These are phyloP conservation scores for Oryza meridionalis DNA, from an alignment of 176 grass and related monocot species.

Conservation along the genomic window DNA sequence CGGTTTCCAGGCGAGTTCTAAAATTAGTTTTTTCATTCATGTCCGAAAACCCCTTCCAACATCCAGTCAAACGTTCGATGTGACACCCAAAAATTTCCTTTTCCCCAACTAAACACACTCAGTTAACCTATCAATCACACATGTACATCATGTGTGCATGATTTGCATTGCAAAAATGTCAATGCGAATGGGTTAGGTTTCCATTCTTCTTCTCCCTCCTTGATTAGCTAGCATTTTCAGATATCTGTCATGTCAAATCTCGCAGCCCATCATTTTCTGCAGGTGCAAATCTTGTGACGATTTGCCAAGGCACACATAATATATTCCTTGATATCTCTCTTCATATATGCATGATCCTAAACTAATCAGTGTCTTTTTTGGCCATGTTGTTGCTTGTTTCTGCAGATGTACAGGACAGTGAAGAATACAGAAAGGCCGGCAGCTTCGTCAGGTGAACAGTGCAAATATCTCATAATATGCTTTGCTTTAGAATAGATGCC, in stretches of 20 bases:
- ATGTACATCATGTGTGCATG: neutral
- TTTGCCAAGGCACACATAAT: conserved; percentile 26
- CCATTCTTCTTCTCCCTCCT: conserved; percentile 6
- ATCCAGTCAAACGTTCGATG: too few species aligned
- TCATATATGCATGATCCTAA: neutral
- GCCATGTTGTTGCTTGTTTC: conserved; percentile 11
- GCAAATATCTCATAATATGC: conserved; percentile 23
- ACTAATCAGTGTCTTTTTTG: conserved; percentile 28
- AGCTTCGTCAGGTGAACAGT: conserved; percentile 69
- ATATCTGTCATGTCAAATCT: conserved; percentile 53
- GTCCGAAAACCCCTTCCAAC: too few species aligned
- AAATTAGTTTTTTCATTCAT: too few species aligned
- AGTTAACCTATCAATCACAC: conserved; percentile 9
- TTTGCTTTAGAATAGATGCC: conserved; percentile 54
- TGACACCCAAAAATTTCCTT: too few species aligned
- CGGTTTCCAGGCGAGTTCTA: too few species aligned
- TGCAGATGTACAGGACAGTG: conserved; percentile 82
- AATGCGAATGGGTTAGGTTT: conserved; percentile 33
- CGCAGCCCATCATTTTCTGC: conserved; percentile 21
- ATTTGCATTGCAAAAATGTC: conserved; percentile 25
- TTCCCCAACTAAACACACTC: too few species aligned
- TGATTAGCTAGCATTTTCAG: neutral
- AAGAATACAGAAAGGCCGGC: conserved; percentile 80
- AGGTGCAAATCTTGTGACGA: conserved; percentile 53
- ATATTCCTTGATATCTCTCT: conserved; percentile 17